Evolutionary conservation across 805 yeast genomes (phyloP).

Genomic region (Cyberlindnera misumaiensis): DNA sequence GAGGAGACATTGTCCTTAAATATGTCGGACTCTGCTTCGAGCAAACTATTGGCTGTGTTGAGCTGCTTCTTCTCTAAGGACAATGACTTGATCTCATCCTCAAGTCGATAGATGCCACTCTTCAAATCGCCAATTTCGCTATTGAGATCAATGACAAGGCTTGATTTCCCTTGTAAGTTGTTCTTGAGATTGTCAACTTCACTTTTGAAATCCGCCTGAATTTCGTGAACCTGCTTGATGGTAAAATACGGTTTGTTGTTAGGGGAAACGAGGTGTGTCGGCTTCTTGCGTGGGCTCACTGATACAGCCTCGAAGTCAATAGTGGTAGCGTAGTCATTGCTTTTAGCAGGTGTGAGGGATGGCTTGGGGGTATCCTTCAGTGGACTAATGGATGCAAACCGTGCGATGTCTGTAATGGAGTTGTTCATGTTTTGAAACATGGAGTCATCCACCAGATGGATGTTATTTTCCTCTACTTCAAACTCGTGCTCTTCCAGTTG

Average conservation of each 20-base stretch:
- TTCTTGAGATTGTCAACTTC: constrained; percentile 18
- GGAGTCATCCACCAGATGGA: not conserved
- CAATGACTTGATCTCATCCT: constrained; percentile 16
- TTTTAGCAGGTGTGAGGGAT: constrained; percentile 1
- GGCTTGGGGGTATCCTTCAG: constrained; percentile 8
- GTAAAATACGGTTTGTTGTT: constrained; percentile 23
- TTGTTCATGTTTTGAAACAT: not conserved
- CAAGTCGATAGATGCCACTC: constrained; percentile 14
- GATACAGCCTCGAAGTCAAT: constrained; percentile 1
- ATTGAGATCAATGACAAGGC: constrained; percentile 11
- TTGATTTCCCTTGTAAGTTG: constrained; percentile 15
- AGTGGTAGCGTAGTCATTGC: not conserved
- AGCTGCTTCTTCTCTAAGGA: constrained; percentile 15
- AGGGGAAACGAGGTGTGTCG: constrained; percentile 10
- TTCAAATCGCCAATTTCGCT: constrained; percentile 9
- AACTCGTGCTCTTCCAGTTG: constrained; percentile 6
- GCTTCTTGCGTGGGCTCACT: constrained; percentile 7
- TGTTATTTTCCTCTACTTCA: not conserved
- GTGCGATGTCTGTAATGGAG: not conserved
- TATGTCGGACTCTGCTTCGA: constrained; percentile 16
- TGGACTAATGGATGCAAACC: constrained; percentile 15
- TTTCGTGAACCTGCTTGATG: constrained; percentile 22
- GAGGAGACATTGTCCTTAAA: constrained; percentile 15
- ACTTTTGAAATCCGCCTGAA: constrained; percentile 20
- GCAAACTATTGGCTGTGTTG: constrained; percentile 12